Base-by-base conservation (phyloP, 2,329 filamentous ascomycete species). In the Colletotrichum sidae region DNA sequence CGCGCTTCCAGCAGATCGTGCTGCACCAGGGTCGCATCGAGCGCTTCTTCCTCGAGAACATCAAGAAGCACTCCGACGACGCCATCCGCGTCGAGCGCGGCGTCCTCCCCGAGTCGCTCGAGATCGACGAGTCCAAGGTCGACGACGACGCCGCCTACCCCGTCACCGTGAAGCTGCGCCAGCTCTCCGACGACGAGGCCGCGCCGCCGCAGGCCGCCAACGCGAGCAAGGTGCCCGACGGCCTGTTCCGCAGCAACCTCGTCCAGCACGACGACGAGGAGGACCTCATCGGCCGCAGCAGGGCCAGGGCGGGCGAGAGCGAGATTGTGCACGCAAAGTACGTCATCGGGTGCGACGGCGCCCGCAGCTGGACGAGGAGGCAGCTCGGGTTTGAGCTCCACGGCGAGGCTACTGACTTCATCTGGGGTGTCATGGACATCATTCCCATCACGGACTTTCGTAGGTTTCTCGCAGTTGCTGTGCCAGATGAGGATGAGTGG, bases 11-110 rank as follows among this genome's bases (percentile, higher is more conserved):
- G 59, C 85, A 92, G 72, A 84, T 88, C 3, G 87, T 91, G 4
- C 75, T 94, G 44, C 90, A 92, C 69, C 91, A 93, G 76, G 91
- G 90, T 3, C 85, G 90, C 1, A 87, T 92, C 65, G 90, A 93
- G 72, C 80, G 83, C 1, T 90, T 89, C 72, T 88, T 91, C 69
- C 79, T 90, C 0, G 88, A 91, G 67, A 83, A 84, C 50, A 85
- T 91, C 55, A 81, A 83, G 67, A 76, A 85, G 57, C 75, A 85
- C 70, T 84, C 83, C 3, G 82, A 84, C 38, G 72, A 73, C 46
- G 65, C 69, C 13, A 83, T 89, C 51, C 72, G 74, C 6, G 81
- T 92, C 11, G 89, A 92, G 69, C 81, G 88, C 4, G 85, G 84
- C 0, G 83, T 90, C 2, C 74, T 91, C 8, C 88, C 89, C 0